Conservation (phyloP, 2,329 filamentous ascomycete species). For the Penicillium frequentans region DNA sequence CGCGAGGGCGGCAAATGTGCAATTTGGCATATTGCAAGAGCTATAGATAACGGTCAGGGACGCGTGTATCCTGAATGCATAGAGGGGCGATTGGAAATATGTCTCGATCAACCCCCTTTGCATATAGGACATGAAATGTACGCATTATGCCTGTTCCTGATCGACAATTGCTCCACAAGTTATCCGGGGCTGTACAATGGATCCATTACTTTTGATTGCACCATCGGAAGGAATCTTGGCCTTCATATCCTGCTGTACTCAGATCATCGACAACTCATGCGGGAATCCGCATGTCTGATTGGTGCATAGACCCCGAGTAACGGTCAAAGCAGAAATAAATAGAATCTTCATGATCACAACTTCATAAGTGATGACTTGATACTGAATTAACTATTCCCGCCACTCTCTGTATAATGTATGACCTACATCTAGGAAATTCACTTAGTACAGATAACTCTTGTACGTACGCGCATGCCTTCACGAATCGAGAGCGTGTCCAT, state of each 20-base stretch:
- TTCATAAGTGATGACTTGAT: neutral
- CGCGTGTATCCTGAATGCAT: neutral
- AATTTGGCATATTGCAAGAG: neutral
- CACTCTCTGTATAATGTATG: neutral
- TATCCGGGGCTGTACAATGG: neutral
- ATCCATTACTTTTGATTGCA: neutral
- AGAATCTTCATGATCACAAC: neutral
- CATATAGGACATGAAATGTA: neutral
- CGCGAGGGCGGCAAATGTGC: neutral
- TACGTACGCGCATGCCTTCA: neutral
- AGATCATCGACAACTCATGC: neutral
- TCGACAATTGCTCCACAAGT: neutral
- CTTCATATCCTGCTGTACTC: neutral
- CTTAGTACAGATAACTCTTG: neutral
- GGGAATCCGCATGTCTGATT: neutral
- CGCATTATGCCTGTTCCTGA: slow-evolving; percentile 12
- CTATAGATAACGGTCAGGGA: neutral
- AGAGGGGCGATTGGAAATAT: neutral
- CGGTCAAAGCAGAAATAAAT: neutral
- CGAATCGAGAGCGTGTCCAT: neutral
- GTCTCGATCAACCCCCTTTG: neutral
- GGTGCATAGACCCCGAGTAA: neutral
- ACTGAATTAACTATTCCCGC: neutral
- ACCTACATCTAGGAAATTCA: neutral
- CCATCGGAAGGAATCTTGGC: slow-evolving; percentile 11